phyloP scores from a whole-genome alignment of 306 rosid genomes.

The Cicer pinnatifidum region DNA sequence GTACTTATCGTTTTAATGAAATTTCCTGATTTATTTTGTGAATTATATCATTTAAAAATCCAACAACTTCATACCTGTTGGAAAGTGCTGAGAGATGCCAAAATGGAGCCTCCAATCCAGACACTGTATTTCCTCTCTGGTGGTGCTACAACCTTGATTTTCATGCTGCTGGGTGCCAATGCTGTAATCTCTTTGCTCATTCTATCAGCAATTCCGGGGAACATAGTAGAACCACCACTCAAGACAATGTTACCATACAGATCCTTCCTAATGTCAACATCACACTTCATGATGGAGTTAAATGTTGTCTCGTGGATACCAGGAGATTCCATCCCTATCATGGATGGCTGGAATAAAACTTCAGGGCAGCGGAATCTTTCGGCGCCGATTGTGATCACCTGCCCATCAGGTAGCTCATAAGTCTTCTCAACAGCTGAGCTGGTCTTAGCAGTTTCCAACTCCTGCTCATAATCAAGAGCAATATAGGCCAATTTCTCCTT shows the following conservation, averaged over 20 bases:
- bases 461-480: conserved; percentile 83
- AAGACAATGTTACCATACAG: conserved; percentile 63
- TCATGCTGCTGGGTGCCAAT: conserved; percentile 64
- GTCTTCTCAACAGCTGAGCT: conserved; percentile 84
- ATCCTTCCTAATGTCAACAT: conserved; percentile 61
- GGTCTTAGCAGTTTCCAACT: conserved; percentile 72
- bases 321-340: conserved; percentile 62
- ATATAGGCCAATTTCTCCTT: conserved; percentile 67
- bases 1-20: conserved; percentile 22
- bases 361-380: conserved; percentile 64
- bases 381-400: conserved; percentile 62
- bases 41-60: conserved; percentile 13
- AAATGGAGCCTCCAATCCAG: conserved; percentile 66
- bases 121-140: conserved; percentile 66
- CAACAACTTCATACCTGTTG: conserved; percentile 51
- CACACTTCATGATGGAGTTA: conserved; percentile 64
- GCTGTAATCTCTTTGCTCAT: conserved; percentile 67
- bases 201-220: conserved; percentile 65
- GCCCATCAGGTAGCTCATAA: conserved; percentile 66
- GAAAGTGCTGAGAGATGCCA: conserved; percentile 67
- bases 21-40: neutral
- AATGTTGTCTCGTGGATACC: conserved; percentile 61
- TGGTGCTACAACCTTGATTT: conserved; percentile 62
- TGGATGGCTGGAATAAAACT: conserved; percentile 61
- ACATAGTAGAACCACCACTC: conserved; percentile 67